Percentiles rank a stretch among this genome's conserved stretches.
These are phyloP conservation scores for Epichloe gansuensis DNA, from an alignment of 2,329 filamentous ascomycete species.

Conservation along the genomic window DNA sequence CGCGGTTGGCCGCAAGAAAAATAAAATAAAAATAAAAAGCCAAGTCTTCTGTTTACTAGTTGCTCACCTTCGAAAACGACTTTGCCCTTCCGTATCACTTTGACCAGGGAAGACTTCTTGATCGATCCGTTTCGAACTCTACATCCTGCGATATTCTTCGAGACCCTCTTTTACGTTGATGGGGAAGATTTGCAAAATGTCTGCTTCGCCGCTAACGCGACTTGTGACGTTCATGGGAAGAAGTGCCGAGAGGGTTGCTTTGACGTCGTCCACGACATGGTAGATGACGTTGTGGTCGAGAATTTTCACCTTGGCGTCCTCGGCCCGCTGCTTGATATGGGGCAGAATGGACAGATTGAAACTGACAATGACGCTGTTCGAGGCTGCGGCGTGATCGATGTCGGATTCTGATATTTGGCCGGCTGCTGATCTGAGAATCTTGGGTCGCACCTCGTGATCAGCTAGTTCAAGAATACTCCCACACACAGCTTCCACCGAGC, in stretches of 20 bases:
- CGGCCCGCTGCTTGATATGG: constrained; percentile 57
- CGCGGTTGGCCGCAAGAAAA: background rate
- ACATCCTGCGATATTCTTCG: constrained; percentile 72
- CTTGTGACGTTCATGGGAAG: constrained; percentile 55
- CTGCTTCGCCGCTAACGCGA: constrained; percentile 76
- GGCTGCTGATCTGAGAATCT: constrained; percentile 64
- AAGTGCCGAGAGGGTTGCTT: constrained; percentile 53
- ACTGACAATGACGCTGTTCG: constrained; percentile 65
- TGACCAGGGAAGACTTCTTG: constrained; percentile 49
- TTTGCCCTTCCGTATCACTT: constrained; percentile 59
- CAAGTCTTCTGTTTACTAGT: background rate
- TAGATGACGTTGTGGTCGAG: constrained; percentile 84
- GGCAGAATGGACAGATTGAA: constrained; percentile 69
- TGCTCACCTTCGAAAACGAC: constrained; percentile 69
- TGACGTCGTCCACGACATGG: constrained; percentile 62
- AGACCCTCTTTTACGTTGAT: constrained; percentile 66
- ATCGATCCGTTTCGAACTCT: constrained; percentile 74
- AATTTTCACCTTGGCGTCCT: constrained; percentile 59
- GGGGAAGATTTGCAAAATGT: constrained; percentile 70
- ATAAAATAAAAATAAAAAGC: background rate
- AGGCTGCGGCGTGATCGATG: constrained; percentile 71
- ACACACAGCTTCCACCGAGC: constrained; percentile 82
- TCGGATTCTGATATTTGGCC: constrained; percentile 78
- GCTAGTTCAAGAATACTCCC: constrained; percentile 67
- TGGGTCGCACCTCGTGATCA: constrained; percentile 69